These are phyloP conservation scores for Artemisia tridentata DNA, from an alignment of 129 eudicot species.

Conservation along the genomic window DNA sequence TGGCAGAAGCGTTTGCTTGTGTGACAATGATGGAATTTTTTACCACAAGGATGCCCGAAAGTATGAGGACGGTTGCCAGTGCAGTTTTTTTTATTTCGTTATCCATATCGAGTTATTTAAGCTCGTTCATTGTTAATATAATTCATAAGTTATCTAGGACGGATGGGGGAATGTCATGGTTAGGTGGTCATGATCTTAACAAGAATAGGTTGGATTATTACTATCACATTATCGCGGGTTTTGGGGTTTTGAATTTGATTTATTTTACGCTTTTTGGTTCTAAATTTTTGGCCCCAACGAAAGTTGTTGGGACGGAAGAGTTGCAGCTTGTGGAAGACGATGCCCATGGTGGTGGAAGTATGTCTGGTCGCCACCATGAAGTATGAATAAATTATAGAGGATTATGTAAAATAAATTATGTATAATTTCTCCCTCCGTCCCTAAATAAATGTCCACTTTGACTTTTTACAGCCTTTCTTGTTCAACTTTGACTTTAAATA, in stretches of 20 bases:
- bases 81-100: constrained; percentile 54
- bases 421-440: no score
- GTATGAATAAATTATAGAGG: constrained; percentile 14
- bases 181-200: constrained; percentile 76
- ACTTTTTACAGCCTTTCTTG: no score
- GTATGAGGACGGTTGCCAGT: constrained; percentile 65
- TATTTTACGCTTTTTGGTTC: constrained; percentile 53
- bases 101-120: constrained; percentile 55
- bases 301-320: constrained; percentile 19
- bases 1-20: constrained; percentile 58
- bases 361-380: background rate
- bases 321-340: constrained; percentile 24
- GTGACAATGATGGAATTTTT: constrained; percentile 72
- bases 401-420: constrained; percentile 11
- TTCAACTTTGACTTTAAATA: no score
- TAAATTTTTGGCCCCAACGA: constrained; percentile 33
- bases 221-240: constrained; percentile 47
- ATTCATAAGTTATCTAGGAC: constrained; percentile 34
- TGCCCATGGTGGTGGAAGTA: background rate
- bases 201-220: constrained; percentile 52
- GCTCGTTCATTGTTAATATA: constrained; percentile 44
- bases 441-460: no score
- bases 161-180: constrained; percentile 47
- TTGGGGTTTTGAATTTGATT: constrained; percentile 51
- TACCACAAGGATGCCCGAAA: constrained; percentile 57